Base-by-base conservation (phyloP, 306 rosid genomes). In the Cucurbita argyrosperma region DNA sequence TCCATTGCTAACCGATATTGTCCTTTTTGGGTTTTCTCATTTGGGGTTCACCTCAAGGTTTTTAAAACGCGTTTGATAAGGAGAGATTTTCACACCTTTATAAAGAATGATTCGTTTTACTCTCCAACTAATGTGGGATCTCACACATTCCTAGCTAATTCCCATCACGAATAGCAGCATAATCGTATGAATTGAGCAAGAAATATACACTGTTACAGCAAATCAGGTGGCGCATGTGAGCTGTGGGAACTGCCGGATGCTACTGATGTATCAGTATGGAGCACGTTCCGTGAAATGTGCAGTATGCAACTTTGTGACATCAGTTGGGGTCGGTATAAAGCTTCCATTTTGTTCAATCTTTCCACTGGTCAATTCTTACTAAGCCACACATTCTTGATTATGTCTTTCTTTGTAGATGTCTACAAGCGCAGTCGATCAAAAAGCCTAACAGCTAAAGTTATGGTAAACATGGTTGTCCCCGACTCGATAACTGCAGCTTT, bases 141-240 rank as follows among this genome's bases (percentile, higher is more conserved):
- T 30, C 35, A 30, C 35, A 30, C 35, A 3, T 30, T 2, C 4
- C 35, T 30, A 50, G 21, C 72, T 45, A 66, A 10, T 35, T 70
- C 60, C 30, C 74, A 50, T 70, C 74, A 70, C 30, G 21, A 30
- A 15, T 51, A 50, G 26, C 59, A 49, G 7, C 42, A 70, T 49
- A 5, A 23, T 68, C 19, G 30, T 50, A 16, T 47, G 67, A 42
- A 37, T 43, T 60, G 39, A 57, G 59, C 80, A 49, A 35, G 77
- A 74, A 69, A 49, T 77, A 23, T 52, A 49, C 77, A 30, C 40
- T 65, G 75, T 78, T 58, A 82, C 98, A 95, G 99, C 97, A 72
- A 95, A 95, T 83, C 99, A 95, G 86, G 96, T 95, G 75, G 99
- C 99, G 60, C 99, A 95, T 76, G 97, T 95, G 74, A 89, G 84